Evolutionary conservation across 2,329 filamentous ascomycete genomes (phyloP).

Genomic region (Trichoderma brevicompactum): DNA sequence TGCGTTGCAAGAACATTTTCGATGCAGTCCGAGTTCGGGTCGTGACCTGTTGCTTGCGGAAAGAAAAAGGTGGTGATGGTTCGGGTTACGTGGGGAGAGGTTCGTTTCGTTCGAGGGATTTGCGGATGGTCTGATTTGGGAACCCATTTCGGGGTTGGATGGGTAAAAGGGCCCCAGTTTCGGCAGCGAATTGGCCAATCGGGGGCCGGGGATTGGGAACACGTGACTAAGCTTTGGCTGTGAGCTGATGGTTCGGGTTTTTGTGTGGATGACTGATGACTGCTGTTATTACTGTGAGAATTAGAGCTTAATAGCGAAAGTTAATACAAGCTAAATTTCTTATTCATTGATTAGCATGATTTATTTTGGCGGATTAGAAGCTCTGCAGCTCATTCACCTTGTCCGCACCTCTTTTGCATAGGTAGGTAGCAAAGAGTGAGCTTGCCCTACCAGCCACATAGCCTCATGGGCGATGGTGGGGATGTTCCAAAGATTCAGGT

Average conservation of each 20-base stretch:
- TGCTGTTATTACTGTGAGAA: too few relatives aligned
- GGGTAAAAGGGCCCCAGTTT: conserved; percentile 39
- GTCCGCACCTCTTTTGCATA: too few relatives aligned
- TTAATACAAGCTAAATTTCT: too few relatives aligned
- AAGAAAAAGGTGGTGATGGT: conserved; percentile 25
- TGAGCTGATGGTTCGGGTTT: background rate
- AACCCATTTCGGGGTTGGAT: conserved; percentile 41
- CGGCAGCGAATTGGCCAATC: conserved; percentile 45
- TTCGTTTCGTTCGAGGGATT: conserved; percentile 50
- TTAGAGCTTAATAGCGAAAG: background rate
- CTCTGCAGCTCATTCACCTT: too few relatives aligned
- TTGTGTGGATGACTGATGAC: too few relatives aligned
- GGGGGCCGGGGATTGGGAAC: conserved; percentile 32
- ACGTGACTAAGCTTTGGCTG: conserved; percentile 39
- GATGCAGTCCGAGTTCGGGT: conserved; percentile 1
- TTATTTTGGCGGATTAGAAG: too few relatives aligned
- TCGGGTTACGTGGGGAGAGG: background rate
- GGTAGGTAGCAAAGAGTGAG: too few relatives aligned
- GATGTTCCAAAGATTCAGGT: too few relatives aligned
- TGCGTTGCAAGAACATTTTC: conserved; percentile 66
- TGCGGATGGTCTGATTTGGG: conserved; percentile 51
- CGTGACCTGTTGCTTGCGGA: background rate
- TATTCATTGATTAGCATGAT: too few relatives aligned
- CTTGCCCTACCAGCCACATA: too few relatives aligned
- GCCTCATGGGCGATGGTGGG: background rate